Evolutionary conservation across 2,329 filamentous ascomycete species (phyloP).

Genomic region (Fusarium verticillioides): DNA sequence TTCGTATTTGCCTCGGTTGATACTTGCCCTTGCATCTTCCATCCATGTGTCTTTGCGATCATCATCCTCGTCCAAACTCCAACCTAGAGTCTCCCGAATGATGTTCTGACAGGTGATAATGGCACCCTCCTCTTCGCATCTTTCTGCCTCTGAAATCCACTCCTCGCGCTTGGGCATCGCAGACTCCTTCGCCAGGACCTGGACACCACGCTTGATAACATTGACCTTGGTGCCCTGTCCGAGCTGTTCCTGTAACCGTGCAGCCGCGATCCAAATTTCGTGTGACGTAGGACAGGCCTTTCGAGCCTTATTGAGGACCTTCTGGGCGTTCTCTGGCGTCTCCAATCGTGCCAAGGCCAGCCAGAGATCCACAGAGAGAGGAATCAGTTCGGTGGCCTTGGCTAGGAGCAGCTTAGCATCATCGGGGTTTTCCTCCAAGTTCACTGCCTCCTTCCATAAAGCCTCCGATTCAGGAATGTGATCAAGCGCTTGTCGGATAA

Average conservation of each 20-base stretch:
- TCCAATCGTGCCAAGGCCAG: conserved; percentile 91
- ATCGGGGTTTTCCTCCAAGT: conserved; percentile 88
- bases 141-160: conserved; percentile 95
- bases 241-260: conserved; percentile 86
- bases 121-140: conserved; percentile 92
- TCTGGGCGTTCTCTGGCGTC: conserved; percentile 89
- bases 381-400: conserved; percentile 95
- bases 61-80: conserved; percentile 93
- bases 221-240: conserved; percentile 83
- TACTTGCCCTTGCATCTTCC: conserved; percentile 88
- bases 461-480: conserved; percentile 94
- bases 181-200: conserved; percentile 87
- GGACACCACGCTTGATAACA: conserved; percentile 94
- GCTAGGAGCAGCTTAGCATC: conserved; percentile 90
- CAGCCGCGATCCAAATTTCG: conserved; percentile 97
- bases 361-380: conserved; percentile 94
- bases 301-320: conserved; percentile 93
- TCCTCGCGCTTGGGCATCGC: conserved; percentile 98
- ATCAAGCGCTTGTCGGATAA: conserved; percentile 89
- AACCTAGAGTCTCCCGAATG: conserved; percentile 91
- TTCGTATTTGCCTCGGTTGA: conserved; percentile 83
- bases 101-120: conserved; percentile 88
- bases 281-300: conserved; percentile 93
- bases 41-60: conserved; percentile 96
- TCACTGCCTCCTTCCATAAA: conserved; percentile 98